A percentile compares a stretch with the other conserved stretches of the same genome.
Evolutionary conservation across 2,329 filamentous ascomycete species (phyloP).

Genomic region (Cladorrhinum sp.): DNA sequence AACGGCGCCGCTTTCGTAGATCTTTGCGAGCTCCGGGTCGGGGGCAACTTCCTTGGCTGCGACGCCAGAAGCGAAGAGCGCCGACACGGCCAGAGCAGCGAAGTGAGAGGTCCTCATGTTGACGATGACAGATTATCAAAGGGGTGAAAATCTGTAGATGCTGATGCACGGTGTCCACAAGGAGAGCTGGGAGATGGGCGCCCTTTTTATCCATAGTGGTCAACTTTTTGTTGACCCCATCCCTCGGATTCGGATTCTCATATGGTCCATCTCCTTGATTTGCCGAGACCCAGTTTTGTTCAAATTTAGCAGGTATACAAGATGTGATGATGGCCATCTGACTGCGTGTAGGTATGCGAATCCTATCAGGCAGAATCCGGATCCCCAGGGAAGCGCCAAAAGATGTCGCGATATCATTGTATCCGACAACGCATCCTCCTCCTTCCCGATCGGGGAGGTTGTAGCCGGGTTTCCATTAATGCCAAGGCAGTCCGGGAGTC

Average conservation of each 20-base stretch:
- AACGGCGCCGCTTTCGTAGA: constrained; percentile 19
- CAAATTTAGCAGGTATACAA: not conserved
- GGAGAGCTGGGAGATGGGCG: not conserved
- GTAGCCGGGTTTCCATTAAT: not conserved
- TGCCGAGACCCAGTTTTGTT: not conserved
- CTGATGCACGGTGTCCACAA: not conserved
- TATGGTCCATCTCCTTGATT: too few relatives aligned
- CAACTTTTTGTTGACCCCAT: too few relatives aligned
- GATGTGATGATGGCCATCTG: not conserved
- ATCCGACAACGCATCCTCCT: not conserved
- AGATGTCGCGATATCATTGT: not conserved
- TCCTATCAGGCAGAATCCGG: not conserved
- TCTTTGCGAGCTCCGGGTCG: constrained; percentile 1
- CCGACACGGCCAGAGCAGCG: not conserved
- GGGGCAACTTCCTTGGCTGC: constrained; percentile 6
- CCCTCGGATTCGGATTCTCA: not conserved
- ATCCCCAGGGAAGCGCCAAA: not conserved
- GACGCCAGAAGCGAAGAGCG: constrained; percentile 5
- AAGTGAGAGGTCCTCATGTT: constrained; percentile 1
- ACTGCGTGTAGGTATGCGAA: not conserved
- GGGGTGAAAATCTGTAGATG: not conserved
- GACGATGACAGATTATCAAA: not conserved
- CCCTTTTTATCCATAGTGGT: not conserved
- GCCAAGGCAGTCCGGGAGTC: not conserved
- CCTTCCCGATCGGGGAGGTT: constrained; percentile 9